Base-by-base conservation (phyloP, 2,329 filamentous ascomycete species). In the Byssochlamys sp. region DNA sequence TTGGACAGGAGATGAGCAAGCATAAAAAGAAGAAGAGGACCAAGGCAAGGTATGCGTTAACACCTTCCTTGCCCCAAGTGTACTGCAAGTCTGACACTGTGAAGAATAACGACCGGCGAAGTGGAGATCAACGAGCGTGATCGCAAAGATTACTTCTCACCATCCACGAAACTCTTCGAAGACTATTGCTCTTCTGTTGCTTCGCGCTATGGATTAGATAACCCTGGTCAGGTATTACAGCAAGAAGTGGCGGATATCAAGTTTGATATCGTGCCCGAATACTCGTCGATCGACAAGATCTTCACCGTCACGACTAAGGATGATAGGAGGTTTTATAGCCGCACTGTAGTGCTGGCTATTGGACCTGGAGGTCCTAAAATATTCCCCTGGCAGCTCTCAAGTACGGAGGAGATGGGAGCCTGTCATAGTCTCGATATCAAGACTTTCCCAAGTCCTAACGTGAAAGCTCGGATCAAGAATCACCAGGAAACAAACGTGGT, bases 1-100 rank as follows among this genome's bases (percentile, higher is more conserved):
- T 91, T 0, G 89, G 89, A 0, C 90, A 87, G 65, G 88, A 91
- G 66, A 71, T 91, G 57, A 91, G 87, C 75, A 92, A 92, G 73
- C 87, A 92, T 70, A 81, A 83, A 58, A 77, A 75, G 69, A 87
- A 90, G 77, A 83, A 84, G 69, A 74, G 72, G 61, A 64, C 73
- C 59, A 72, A 60, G 62, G 66, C 39, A 64, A 62, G 74, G 74
- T 67, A 78, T 77, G 78, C 78, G 60, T 72, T 65, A 55, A 61
- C 63, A 25, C 11, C 5, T 24, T 31, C 19, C 9, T 11, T 25
- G 9, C 33, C 11, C n/a, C 6, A 53, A 26, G 25, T 26, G 27
- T 27, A 55, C 1, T 2, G 19, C 52, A 27, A 25, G 33, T 57
- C 24, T 55, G 14, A 33, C n/a, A 62, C 69, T 24, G 66, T 65